A percentile compares a stretch with the other conserved stretches of the same genome.
Conservation (phyloP, 352 stramenopile genomes). For the Phytophthora sansomeana region DNA sequence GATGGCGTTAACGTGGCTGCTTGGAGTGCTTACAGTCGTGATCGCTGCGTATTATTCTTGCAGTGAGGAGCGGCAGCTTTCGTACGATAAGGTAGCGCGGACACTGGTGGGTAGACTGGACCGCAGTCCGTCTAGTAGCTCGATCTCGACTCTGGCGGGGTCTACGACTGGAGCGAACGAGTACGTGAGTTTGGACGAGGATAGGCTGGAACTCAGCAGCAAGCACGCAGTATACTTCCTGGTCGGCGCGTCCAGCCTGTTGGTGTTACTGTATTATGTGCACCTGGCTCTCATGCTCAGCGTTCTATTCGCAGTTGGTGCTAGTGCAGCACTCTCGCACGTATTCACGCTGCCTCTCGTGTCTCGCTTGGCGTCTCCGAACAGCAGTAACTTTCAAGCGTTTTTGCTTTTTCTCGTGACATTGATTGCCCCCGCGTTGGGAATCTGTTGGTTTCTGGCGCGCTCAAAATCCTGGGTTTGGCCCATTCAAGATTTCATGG, state of each 20-base stretch:
- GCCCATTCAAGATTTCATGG: constrained; percentile 91
- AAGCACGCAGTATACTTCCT: constrained; percentile 67
- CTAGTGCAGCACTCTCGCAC: constrained; percentile 55
- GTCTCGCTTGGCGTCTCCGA: constrained; percentile 20
- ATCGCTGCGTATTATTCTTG: constrained; percentile 60
- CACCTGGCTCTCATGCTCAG: constrained; percentile 62
- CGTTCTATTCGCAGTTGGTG: constrained; percentile 62
- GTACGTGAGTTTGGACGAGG: constrained; percentile 46
- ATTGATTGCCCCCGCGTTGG: constrained; percentile 31
- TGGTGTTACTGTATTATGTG: constrained; percentile 78
- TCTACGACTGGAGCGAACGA: constrained; percentile 22
- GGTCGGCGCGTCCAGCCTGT: constrained; percentile 55
- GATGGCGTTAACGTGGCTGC: constrained; percentile 69
- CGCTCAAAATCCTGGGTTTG: constrained; percentile 73
- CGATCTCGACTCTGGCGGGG: constrained; percentile 22
- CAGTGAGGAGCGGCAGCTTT: constrained; percentile 56
- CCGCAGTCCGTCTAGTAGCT: constrained; percentile 22
- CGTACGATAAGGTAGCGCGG: constrained; percentile 56
- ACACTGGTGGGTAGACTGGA: constrained; percentile 22
- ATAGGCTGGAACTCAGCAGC: constrained; percentile 53
- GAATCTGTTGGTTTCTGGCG: constrained; percentile 64
- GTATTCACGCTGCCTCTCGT: constrained; percentile 56
- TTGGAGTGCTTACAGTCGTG: constrained; percentile 60
- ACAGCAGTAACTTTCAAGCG: constrained; percentile 13
- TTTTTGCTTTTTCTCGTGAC: constrained; percentile 30